phyloP scores from a whole-genome alignment of 139 green algal genomes.

The Ettlia oleoabundans region DNA sequence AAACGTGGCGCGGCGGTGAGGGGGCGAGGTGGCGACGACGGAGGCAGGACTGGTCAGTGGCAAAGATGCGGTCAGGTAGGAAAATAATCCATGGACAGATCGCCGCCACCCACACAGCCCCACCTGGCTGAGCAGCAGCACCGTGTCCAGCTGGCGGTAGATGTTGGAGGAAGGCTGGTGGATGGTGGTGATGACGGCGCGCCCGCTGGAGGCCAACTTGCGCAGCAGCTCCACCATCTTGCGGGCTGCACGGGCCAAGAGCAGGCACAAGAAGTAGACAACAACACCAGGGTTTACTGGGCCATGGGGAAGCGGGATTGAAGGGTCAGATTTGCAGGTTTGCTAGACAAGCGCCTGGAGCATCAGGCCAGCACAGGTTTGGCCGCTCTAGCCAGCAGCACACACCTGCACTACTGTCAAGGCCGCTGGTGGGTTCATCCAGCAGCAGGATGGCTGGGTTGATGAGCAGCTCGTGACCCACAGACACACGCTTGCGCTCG shows the following conservation, averaged over 20 bases:
- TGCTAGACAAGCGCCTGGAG: too few relatives aligned
- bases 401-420: constrained; percentile 95
- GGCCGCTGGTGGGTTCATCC: constrained; percentile 68
- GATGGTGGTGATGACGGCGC: constrained; percentile 82
- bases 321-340: too few relatives aligned
- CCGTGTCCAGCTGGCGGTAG: constrained; percentile 83
- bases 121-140: constrained; percentile 65
- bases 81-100: not conserved
- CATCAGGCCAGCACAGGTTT: too few relatives aligned
- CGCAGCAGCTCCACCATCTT: constrained; percentile 81
- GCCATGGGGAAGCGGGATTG: too few relatives aligned
- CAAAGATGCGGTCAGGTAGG: too few relatives aligned
- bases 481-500: constrained; percentile 92
- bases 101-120: not conserved
- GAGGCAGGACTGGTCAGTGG: too few relatives aligned
- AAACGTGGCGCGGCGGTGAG: too few relatives aligned
- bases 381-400: too few relatives aligned
- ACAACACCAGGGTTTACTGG: too few relatives aligned
- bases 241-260: too few relatives aligned
- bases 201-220: constrained; percentile 72
- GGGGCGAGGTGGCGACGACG: too few relatives aligned
- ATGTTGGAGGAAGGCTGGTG: constrained; percentile 84
- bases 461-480: constrained; percentile 92
- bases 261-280: too few relatives aligned
- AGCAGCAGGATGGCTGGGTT: constrained; percentile 94